Evolutionary conservation across 495 filamentous ascomycete genomes (phyloP).

Genomic region (Talaromyces proteolyticus): DNA sequence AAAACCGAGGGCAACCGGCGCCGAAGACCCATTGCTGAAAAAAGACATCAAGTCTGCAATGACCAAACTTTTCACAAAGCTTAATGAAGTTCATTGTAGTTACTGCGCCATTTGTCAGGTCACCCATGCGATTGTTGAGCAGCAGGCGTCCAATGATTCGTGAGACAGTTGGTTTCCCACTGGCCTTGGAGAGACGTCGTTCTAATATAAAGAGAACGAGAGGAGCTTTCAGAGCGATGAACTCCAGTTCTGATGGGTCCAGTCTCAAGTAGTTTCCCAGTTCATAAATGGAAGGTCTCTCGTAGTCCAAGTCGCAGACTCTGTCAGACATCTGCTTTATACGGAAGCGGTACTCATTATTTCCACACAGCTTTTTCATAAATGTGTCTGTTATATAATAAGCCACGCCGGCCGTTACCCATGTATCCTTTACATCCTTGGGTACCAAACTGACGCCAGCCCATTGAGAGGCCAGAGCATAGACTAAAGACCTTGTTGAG

Average conservation of each 20-base stretch:
- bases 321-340: constrained; percentile 79
- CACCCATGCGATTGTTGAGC: constrained; percentile 71
- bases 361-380: constrained; percentile 82
- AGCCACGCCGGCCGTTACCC: constrained; percentile 86
- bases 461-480: constrained; percentile 90
- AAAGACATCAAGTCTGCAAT: constrained; percentile 77
- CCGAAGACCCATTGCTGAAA: constrained; percentile 91
- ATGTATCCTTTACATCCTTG: constrained; percentile 71
- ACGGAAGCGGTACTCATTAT: constrained; percentile 90
- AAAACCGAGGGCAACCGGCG: constrained; percentile 81
- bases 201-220: constrained; percentile 92
- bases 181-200: constrained; percentile 78
- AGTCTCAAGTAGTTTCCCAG: constrained; percentile 72
- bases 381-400: constrained; percentile 92
- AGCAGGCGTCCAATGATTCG: constrained; percentile 81
- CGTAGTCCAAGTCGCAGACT: constrained; percentile 74
- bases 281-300: constrained; percentile 74
- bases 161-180: constrained; percentile 73
- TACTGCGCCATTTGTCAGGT: constrained; percentile 65
- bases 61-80: constrained; percentile 79
- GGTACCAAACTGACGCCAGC: constrained; percentile 85
- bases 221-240: constrained; percentile 87
- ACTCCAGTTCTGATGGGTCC: constrained; percentile 79
- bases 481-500: constrained; percentile 68
- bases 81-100: constrained; percentile 69